Conservation (phyloP, 2,329 filamentous ascomycete species). For the Claviceps pazoutovae region DNA sequence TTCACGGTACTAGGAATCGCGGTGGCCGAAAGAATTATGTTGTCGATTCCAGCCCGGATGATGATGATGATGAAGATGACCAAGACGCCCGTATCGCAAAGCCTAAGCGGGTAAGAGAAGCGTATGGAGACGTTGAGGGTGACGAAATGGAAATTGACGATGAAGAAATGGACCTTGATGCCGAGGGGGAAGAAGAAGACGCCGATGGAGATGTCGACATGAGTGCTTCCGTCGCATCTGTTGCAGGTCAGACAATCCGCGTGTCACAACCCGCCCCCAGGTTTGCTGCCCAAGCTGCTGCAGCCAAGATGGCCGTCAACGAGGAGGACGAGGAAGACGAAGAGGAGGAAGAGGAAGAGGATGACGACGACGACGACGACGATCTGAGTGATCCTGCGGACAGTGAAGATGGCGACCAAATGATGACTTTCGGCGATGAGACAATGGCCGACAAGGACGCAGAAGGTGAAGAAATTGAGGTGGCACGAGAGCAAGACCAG, state of each 20-base stretch:
- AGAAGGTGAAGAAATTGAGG: constrained; percentile 31
- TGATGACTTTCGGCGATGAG: constrained; percentile 27
- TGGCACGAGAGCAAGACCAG: constrained; percentile 25
- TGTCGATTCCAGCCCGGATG: constrained; percentile 39
- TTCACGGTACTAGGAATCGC: constrained; percentile 37
- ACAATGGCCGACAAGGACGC: constrained; percentile 34
- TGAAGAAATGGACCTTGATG: constrained; percentile 26
- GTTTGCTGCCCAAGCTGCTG: constrained; percentile 19
- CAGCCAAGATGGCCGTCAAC: constrained; percentile 21
- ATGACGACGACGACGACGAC: constrained; percentile 38
- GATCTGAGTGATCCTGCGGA: constrained; percentile 41
- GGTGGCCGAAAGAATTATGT: constrained; percentile 46
- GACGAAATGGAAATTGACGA: constrained; percentile 24
- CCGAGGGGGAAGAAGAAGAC: constrained; percentile 16
- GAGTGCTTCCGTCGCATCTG: constrained; percentile 19
- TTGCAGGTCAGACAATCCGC: constrained; percentile 28
- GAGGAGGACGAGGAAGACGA: constrained; percentile 35
- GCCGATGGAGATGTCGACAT: constrained; percentile 33
- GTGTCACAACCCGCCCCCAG: constrained; percentile 30
- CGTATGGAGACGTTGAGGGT: constrained; percentile 27
- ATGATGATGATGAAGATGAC: constrained; percentile 27
- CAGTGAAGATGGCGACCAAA: constrained; percentile 30
- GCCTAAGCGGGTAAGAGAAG: constrained; percentile 24
- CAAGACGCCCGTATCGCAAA: constrained; percentile 24
- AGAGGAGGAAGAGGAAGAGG: constrained; percentile 33